A percentile compares a stretch with the other conserved stretches of the same genome.
Evolutionary conservation across 805 yeast species (phyloP).

Genomic region (Saccharomycopsis babjevae): DNA sequence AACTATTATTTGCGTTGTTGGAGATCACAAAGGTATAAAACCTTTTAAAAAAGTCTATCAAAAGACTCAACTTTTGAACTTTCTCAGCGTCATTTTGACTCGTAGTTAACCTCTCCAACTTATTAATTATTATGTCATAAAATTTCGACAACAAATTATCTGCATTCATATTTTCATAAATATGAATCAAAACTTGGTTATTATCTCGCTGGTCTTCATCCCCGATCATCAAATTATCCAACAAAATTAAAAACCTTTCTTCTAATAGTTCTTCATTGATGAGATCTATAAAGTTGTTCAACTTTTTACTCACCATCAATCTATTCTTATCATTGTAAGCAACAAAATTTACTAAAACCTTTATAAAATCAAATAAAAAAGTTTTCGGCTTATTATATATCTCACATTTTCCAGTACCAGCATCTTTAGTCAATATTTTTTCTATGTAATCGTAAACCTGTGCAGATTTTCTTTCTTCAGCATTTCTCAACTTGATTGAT

Average conservation of each 20-base stretch:
- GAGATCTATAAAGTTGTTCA: not conserved
- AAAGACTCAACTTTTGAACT: not conserved
- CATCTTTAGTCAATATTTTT: not conserved
- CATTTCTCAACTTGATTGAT: not conserved
- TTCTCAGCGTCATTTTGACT: not conserved
- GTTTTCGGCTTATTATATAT: not conserved
- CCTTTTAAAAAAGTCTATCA: not conserved
- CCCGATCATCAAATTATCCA: conserved; percentile 9
- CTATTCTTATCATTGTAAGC: conserved; percentile 14
- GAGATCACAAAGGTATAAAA: not conserved
- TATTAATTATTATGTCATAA: not conserved
- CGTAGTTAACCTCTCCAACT: not conserved
- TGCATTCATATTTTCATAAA: not conserved
- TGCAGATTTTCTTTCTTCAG: not conserved
- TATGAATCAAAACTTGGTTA: not conserved
- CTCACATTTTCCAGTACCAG: too few relatives aligned
- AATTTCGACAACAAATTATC: not conserved
- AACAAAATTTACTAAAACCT: conserved; percentile 13
- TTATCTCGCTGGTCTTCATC: conserved; percentile 1
- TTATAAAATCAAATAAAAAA: conserved; percentile 5
- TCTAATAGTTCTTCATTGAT: not conserved
- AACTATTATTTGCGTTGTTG: not conserved
- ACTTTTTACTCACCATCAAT: not conserved
- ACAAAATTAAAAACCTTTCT: conserved; percentile 5
- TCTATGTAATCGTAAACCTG: not conserved